Base-by-base conservation (phyloP, 768 basidiomycete genomes). In the Inosperma sp. region DNA sequence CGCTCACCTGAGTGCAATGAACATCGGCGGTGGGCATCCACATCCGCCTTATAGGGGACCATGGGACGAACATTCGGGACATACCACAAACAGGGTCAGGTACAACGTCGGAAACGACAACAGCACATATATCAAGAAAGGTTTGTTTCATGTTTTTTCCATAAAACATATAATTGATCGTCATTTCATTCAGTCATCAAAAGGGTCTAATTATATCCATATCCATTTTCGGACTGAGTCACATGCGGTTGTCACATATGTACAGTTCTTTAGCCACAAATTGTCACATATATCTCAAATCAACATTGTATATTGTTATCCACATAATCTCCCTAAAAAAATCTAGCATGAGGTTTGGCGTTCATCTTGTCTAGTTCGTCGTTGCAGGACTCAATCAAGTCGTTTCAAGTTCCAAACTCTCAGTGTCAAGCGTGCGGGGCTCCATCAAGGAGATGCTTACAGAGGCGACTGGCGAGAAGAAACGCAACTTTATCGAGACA, bases 381-480 rank as follows among this genome's bases (percentile, higher is more conserved):
- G 26, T 26, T n/a, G n/a, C n/a, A n/a, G n/a, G n/a, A n/a, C n/a
- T n/a, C n/a, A n/a, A n/a, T n/a, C n/a, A n/a, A n/a, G n/a, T n/a
- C n/a, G n/a, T n/a, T n/a, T n/a, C n/a, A n/a, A 65, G 72, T 62
- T 81, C 78, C 68, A 96, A 95, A 79, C 87, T 96, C 72, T 91
- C 89, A 86, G 94, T 95, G 83, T 83, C 93, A 86, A 95, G 93
- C 86, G 95, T 99, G 91, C 95, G 96, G 85, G 85, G 84, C 76
- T 92, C 89, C 67, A 82, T 97, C 74, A 89, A 89, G 73, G 90
- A 92, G 59, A 82, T 98, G 57, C 80, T 95, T 55, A 82, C 79
- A 51, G 83, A 86, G 14, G 83, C 92, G 63, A 87, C 73, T 59
- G 86, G 86, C 74, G 92, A 93, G 71, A 87, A 89, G 75, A 88